Conservation (phyloP, 306 rosid genomes). For the Malus sylvestris region DNA sequence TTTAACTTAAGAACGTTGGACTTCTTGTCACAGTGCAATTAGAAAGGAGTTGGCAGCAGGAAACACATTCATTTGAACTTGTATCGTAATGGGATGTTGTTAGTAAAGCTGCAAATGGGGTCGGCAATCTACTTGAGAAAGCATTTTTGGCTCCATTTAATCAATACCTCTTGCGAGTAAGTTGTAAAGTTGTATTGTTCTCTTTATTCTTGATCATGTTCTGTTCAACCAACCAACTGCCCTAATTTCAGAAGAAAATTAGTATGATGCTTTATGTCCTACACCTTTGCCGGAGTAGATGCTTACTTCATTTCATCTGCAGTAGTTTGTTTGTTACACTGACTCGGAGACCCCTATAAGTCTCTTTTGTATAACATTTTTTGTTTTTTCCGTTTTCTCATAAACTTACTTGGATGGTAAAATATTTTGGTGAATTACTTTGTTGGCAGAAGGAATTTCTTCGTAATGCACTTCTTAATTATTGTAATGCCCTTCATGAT, state of each 20-base stretch:
- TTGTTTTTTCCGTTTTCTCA: no score
- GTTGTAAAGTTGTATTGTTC: background rate
- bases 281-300: background rate
- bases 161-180: slow-evolving; percentile 40
- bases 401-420: background rate
- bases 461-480: background rate
- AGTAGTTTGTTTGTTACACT: background rate
- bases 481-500: background rate
- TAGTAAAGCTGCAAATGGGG: slow-evolving; percentile 28
- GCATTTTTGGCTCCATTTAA: slow-evolving; percentile 33
- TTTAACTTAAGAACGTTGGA: no score
- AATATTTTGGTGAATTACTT: no score
- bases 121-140: slow-evolving; percentile 30
- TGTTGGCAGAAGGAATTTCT: no score
- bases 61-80: background rate
- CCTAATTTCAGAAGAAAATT: no score
- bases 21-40: no score
- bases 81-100: slow-evolving; percentile 27
- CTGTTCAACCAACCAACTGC: no score
- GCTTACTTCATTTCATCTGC: background rate
- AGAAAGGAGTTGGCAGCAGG: no score
- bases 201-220: no score
- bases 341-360: background rate
- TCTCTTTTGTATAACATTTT: no score
- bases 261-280: no score